Conservation (phyloP, 2,329 filamentous ascomycete genomes). For the Simplicillium aogashimaense region DNA sequence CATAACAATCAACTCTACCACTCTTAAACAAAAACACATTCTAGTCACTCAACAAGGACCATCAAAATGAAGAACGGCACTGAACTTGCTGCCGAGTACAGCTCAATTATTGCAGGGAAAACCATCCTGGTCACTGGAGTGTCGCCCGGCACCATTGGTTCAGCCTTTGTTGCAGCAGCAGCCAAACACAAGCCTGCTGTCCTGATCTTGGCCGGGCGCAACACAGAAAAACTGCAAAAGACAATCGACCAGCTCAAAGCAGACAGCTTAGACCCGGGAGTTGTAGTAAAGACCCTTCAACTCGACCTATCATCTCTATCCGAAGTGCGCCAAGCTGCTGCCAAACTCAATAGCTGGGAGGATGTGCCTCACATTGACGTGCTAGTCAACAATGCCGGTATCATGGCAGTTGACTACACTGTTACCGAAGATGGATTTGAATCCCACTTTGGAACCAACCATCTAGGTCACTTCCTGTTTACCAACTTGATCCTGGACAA, state of each 20-base stretch:
- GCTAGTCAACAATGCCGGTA: conserved; percentile 31
- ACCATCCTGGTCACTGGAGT: conserved; percentile 24
- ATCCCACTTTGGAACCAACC: conserved; percentile 23
- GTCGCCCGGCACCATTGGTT: conserved; percentile 21
- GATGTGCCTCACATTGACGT: conserved; percentile 26
- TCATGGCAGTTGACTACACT: conserved; percentile 25
- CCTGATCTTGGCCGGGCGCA: conserved; percentile 31
- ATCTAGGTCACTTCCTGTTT: conserved; percentile 27
- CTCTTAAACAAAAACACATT: too few relatives aligned
- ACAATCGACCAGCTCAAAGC: conserved; percentile 21
- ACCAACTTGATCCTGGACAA: conserved; percentile 22
- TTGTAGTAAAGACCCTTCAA: conserved; percentile 20
- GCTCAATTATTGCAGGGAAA: conserved; percentile 17
- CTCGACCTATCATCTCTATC: conserved; percentile 30
- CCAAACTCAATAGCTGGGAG: conserved; percentile 19
- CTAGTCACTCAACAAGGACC: too few relatives aligned
- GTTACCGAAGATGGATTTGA: conserved; percentile 27
- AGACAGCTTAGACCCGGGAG: conserved; percentile 12
- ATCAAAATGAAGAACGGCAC: conserved; percentile 5
- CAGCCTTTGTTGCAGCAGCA: conserved; percentile 18
- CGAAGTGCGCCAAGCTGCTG: conserved; percentile 27
- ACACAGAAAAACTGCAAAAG: conserved; percentile 21
- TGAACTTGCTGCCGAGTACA: conserved; percentile 10
- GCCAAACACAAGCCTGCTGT: conserved; percentile 22
- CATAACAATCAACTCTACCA: too few relatives aligned